Evolutionary conservation across 2,329 filamentous ascomycete species (phyloP), one percentile per base, ranked within the genome.

Genomic region (Byssoonygena ceratinophila): DNA sequence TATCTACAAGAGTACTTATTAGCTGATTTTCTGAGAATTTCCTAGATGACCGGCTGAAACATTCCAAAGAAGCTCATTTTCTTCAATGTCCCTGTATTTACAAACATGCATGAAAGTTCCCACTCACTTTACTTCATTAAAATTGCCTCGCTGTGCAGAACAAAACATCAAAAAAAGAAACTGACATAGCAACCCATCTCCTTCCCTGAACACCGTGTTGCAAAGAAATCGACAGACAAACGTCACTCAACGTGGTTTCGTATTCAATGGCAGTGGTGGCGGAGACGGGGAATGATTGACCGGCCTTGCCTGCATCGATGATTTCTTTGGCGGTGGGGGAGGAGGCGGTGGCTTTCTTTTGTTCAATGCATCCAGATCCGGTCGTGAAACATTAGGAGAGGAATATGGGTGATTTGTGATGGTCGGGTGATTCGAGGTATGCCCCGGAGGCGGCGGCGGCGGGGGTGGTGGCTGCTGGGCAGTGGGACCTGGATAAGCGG

Each of bases 301-400:
- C 37, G 64, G 60, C 25, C 61, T 62, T 7, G 66, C 66, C n/a
- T 70, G 66, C 54, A 79, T 63, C 31, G 69, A 71, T 40, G 71
- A 71, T 61, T 76, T 80, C 68, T 80, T 81, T 31, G 74, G 72
- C 27, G 75, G 76, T n/a, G 77, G 78, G 1, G 79, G 79, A 2
- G 79, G 79, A 14, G 79, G 75, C 3, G 74, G 71, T 39, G 78
- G 75, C 69, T 80, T 78, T 55, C 65, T 70, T 36, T 61, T 63
- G 48, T 59, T 68, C 51, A 58, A 63, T 60, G 49, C 61, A 62
- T 57, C 65, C 52, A 55, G 59, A 61, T 68, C 52, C 60, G 64
- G 54, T 41, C 59, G 59, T 7, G 64, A 64, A 22, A 32, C 37
- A 64, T 55, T 46, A 56, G 54, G 16, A 52, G 51, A 36, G 57